Conservation (phyloP, 148 eudicot species). For the Vaccinium macrocarpon region DNA sequence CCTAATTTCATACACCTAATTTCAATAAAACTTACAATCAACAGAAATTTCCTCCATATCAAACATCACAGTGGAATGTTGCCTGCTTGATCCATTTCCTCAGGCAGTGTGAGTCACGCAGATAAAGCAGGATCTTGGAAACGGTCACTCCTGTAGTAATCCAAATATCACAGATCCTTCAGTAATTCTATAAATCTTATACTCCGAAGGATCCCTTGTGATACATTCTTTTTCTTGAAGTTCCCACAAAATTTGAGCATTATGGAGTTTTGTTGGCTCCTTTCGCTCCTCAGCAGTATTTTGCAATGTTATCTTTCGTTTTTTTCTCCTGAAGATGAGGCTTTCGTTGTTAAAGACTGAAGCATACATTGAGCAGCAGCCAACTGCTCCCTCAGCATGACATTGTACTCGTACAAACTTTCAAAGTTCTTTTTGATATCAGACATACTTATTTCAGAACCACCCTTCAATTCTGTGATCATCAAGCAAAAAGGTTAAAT, state of each 20-base stretch:
- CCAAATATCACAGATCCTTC: not conserved
- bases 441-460: constrained; percentile 28
- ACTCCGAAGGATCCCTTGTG: not conserved
- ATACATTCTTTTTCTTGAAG: not conserved
- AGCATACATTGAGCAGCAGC: constrained; percentile 50
- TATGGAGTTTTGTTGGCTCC: not conserved
- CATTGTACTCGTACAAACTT: constrained; percentile 57
- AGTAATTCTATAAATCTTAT: not conserved
- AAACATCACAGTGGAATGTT: not conserved
- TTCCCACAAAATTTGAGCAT: not conserved
- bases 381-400: constrained; percentile 59
- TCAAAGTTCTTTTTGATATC: constrained; percentile 57
- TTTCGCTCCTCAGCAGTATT: not conserved
- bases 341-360: constrained; percentile 30
- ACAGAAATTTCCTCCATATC: not conserved
- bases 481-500: not conserved
- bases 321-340: constrained; percentile 18
- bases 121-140: not conserved
- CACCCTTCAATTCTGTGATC: constrained; percentile 29
- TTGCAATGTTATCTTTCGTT: constrained; percentile 10
- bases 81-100: not conserved
- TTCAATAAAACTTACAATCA: not conserved
- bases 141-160: not conserved
- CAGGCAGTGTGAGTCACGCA: not conserved
- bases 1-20: not conserved